Base-by-base conservation (phyloP, 2,329 filamentous ascomycete species). In the Fusarium siculi region DNA sequence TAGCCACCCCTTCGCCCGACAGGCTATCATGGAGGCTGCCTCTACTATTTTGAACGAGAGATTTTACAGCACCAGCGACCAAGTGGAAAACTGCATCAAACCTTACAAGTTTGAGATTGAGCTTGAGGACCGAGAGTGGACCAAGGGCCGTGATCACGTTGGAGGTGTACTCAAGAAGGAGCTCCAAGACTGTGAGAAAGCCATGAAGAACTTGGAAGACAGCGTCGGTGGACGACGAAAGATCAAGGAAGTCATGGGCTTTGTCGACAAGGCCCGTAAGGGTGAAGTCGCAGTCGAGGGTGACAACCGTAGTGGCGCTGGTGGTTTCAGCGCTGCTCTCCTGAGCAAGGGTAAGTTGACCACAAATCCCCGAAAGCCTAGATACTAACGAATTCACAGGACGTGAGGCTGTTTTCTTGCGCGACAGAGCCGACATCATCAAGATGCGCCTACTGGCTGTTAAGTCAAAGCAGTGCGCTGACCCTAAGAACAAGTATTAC, bases 41-140 rank as follows among this genome's bases (percentile, higher is more conserved):
- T 93, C 94, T 1, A 93, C 91, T 32, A 98, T 99, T 59, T 85
- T 99, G 18, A 96, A 96, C 74, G 96, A 99, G 78, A 89, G 96
- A 19, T 97, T 97, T 73, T 98, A 98, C 84, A 96, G 96, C 82
- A 99, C 97, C 2, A 96, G 93, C 72, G 97, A 99, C 78, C 96
- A 98, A 83, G 93, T 99, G 2, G 96, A 99, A 82, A 98, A 98
- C 80, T 99, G 96, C 80, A 97, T 99, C 83, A 99, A 99, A 82
- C 96, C 97, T 0, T 99, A 96, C 86, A 99, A 99, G 81, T 98
- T 96, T 76, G 95, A 98, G 71, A 97, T 99, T 66, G 96, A 99
- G 77, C 91, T 99, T 49, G 94, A 97, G 78, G 93, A 95, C 43
- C 87, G 91, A 12, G 97, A 99, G 81, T 99, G 96, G 96, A 82